These are phyloP conservation scores for Fraxinus excelsior DNA, from an alignment of 257 asterid genomes.

Conservation along the genomic window DNA sequence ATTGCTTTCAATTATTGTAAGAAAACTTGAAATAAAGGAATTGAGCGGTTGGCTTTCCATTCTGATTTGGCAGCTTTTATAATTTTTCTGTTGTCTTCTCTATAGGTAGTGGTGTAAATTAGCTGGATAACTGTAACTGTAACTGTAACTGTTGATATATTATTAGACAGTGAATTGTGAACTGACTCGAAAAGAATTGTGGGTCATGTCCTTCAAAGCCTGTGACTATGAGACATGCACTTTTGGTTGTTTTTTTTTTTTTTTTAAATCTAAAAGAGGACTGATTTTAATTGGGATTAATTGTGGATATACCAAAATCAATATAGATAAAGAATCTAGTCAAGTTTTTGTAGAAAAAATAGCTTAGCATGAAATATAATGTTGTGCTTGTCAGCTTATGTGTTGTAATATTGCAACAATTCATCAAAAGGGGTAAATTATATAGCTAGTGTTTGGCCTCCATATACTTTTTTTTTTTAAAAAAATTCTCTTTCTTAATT, in stretches of 20 bases:
- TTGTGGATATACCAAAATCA: neutral
- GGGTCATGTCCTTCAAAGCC: neutral
- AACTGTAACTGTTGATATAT: no score
- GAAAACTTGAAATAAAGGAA: neutral
- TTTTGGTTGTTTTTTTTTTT: neutral
- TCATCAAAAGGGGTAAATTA: neutral
- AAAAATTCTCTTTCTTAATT: no score
- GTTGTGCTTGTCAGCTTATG: no score
- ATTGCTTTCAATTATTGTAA: neutral
- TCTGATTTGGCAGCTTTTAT: neutral
- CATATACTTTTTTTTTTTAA: no score
- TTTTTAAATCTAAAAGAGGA: neutral
- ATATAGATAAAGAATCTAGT: neutral
- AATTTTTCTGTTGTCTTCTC: neutral
- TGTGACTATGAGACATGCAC: neutral
- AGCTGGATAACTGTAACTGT: neutral
- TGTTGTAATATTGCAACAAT: no score
- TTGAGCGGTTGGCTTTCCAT: neutral
- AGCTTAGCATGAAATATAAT: neutral
- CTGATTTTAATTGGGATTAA: neutral
- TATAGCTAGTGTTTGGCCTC: no score
- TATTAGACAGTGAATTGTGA: neutral
- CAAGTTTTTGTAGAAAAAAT: neutral
- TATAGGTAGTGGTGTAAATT: neutral
- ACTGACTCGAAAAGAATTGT: neutral